A percentile compares a stretch with the other conserved stretches of the same genome.
phyloP scores from a whole-genome alignment of 179 eudicot genomes.

The Drosera spatulata region DNA sequence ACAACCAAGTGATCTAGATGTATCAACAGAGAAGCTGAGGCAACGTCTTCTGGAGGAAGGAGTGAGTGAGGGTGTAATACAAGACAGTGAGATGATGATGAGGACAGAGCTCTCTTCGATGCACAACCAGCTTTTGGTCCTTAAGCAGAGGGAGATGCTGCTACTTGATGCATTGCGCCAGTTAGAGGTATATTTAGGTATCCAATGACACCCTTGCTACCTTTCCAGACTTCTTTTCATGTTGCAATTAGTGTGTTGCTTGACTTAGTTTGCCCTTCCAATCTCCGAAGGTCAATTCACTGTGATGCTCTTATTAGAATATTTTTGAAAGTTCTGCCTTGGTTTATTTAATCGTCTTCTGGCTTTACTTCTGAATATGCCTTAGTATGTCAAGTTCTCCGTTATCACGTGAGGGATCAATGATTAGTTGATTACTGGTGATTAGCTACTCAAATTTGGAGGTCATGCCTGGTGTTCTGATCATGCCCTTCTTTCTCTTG shows the following conservation, averaged over 20 bases:
- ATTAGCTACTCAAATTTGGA: no score
- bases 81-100: constrained; percentile 51
- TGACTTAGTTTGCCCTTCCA: background rate
- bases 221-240: background rate
- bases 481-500: no score
- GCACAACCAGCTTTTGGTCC: constrained; percentile 39
- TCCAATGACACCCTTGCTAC: constrained; percentile 1
- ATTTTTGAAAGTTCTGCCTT: no score
- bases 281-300: background rate
- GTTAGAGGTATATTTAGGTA: constrained; percentile 39
- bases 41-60: constrained; percentile 46
- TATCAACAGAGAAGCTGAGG: constrained; percentile 49
- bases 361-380: no score
- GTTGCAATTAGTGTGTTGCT: background rate
- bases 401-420: no score
- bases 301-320: no score
- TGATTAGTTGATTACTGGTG: no score
- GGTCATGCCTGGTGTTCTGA: no score
- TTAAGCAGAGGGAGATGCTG: constrained; percentile 42
- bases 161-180: constrained; percentile 51
- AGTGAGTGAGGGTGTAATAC: constrained; percentile 35
- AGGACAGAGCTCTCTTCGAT: constrained; percentile 32
- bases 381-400: no score
- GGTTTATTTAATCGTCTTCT: no score
- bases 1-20: constrained; percentile 22